Percentiles rank a stretch among this genome's conserved stretches.
Evolutionary conservation across 768 basidiomycete species (phyloP).

Genomic region (Psilocybe sp.): DNA sequence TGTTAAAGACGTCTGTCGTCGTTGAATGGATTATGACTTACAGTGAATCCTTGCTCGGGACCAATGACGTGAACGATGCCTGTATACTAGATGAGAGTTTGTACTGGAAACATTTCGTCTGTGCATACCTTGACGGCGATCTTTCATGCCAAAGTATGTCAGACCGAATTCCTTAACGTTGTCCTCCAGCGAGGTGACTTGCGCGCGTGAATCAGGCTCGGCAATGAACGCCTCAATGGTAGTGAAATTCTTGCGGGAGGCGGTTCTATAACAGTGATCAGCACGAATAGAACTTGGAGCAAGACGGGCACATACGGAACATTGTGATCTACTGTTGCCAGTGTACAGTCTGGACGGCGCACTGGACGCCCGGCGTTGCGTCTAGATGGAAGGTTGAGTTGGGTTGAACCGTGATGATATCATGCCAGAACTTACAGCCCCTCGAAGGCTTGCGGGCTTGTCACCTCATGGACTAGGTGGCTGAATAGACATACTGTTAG

Average conservation of each 20-base stretch:
- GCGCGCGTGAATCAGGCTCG: slow-evolving; percentile 83
- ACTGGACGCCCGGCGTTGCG: slow-evolving; percentile 75
- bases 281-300: not conserved
- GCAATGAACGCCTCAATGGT: slow-evolving; percentile 70
- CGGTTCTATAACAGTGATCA: slow-evolving; percentile 45
- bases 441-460: slow-evolving; percentile 91
- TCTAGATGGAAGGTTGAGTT: slow-evolving; percentile 30
- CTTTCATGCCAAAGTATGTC: slow-evolving; percentile 89
- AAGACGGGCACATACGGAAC: slow-evolving; percentile 60
- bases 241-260: slow-evolving; percentile 72
- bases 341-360: slow-evolving; percentile 82
- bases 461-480: slow-evolving; percentile 84
- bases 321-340: slow-evolving; percentile 88
- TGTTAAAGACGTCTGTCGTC: not conserved
- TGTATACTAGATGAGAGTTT: slow-evolving; percentile 26
- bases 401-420: not conserved
- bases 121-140: slow-evolving; percentile 73
- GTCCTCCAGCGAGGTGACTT: slow-evolving; percentile 80
- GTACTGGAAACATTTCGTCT: not conserved
- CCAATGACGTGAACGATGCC: slow-evolving; percentile 89
- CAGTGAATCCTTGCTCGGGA: slow-evolving; percentile 92
- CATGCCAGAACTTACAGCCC: slow-evolving; percentile 53
- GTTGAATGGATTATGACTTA: slow-evolving; percentile 23
- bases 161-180: slow-evolving; percentile 91
- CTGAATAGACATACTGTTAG: slow-evolving; percentile 21